phyloP scores from a whole-genome alignment of 768 basidiomycete species.

The Cantharellus cinnabarinus region DNA sequence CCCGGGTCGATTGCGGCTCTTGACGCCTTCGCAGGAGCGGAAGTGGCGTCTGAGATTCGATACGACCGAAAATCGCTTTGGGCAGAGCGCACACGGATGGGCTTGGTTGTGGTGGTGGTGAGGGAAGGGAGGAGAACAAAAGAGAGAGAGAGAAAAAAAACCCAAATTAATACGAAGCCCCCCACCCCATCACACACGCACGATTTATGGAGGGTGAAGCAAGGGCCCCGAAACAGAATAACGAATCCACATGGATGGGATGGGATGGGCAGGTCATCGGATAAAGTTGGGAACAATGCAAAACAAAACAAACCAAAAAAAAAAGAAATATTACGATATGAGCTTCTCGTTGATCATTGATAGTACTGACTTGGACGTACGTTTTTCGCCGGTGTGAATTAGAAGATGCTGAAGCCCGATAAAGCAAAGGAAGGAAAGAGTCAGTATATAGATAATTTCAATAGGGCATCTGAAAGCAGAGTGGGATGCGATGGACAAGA shows the following conservation, averaged over 20 bases:
- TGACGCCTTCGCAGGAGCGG: conserved; percentile 1
- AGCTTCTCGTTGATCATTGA: no score
- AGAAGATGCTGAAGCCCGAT: no score
- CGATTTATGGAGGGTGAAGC: neutral
- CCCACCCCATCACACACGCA: neutral
- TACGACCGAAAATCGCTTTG: conserved; percentile 4
- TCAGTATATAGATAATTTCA: no score
- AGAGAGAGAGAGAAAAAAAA: neutral
- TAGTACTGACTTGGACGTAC: no score
- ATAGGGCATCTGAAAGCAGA: no score
- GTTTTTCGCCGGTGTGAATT: no score
- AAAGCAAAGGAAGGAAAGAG: no score
- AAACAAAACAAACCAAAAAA: no score
- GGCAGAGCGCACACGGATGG: conserved; percentile 1
- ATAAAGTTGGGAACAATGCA: neutral
- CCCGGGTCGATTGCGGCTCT: neutral
- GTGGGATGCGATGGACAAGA: no score
- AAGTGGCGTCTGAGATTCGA: conserved; percentile 5
- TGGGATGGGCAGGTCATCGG: conserved; percentile 1
- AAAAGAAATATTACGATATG: no score
- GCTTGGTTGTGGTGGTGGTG: conserved; percentile 1
- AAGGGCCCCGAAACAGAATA: no score
- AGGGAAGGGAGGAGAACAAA: neutral
- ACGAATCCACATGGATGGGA: conserved; percentile 3
- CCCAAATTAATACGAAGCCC: conserved; percentile 5